Evolutionary conservation across 2,329 filamentous ascomycete species (phyloP).

Genomic region (Camillea tinctor): DNA sequence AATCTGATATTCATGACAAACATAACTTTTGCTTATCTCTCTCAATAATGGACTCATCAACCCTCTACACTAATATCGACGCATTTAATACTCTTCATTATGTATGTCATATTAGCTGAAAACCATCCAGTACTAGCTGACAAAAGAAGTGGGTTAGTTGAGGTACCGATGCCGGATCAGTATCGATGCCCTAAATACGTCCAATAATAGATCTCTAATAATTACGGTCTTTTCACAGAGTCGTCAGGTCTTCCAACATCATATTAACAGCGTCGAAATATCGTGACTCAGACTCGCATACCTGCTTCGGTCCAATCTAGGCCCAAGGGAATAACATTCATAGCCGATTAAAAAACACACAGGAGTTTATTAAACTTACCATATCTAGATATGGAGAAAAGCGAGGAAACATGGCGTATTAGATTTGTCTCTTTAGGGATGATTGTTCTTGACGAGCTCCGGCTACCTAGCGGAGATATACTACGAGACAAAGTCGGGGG

Average conservation of each 20-base stretch:
- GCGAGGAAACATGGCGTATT: neutral
- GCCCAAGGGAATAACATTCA: too few species aligned
- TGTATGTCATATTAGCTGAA: too few species aligned
- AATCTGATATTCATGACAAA: too few species aligned
- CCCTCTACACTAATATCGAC: too few species aligned
- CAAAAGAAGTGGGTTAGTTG: neutral
- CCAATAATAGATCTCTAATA: neutral
- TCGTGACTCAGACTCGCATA: neutral
- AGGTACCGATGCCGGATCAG: neutral
- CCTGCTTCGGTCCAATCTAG: neutral
- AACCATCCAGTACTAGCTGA: too few species aligned
- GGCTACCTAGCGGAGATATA: conserved; percentile 21
- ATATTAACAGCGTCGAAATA: neutral
- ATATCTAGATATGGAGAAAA: neutral
- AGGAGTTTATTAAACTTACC: too few species aligned
- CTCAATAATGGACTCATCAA: too few species aligned
- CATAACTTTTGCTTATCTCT: too few species aligned
- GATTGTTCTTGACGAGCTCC: conserved; percentile 36
- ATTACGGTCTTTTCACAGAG: neutral
- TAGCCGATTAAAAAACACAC: too few species aligned
- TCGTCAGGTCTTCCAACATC: neutral
- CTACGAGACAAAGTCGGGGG: conserved; percentile 32
- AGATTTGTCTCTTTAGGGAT: conserved; percentile 34
- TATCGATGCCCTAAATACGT: neutral
- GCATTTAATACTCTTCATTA: too few species aligned